Percentiles rank a stretch among this genome's conserved stretches.
These are phyloP conservation scores for Arthonia radiata DNA, from an alignment of 495 filamentous ascomycete genomes.

Conservation along the genomic window DNA sequence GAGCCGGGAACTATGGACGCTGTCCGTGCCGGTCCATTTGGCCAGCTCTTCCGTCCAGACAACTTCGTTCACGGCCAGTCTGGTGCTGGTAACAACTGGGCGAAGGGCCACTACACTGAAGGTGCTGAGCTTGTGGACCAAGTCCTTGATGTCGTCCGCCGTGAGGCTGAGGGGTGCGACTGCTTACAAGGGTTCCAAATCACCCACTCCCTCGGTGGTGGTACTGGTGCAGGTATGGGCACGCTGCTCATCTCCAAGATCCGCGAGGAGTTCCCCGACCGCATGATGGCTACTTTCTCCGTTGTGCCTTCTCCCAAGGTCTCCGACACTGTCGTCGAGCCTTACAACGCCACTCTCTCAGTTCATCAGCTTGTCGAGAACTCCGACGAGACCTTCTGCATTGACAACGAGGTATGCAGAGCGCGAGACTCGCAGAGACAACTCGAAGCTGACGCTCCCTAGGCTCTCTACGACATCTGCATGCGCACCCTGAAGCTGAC, in stretches of 20 bases:
- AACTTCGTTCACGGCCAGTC: slow-evolving; percentile 99
- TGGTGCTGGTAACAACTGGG: slow-evolving; percentile 99
- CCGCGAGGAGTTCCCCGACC: slow-evolving; percentile 99
- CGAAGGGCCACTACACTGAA: slow-evolving; percentile 99
- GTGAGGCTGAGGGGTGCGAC: slow-evolving; percentile 96
- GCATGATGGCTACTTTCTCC: slow-evolving; percentile 99
- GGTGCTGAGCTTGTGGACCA: slow-evolving; percentile 97
- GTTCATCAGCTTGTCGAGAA: slow-evolving; percentile 99
- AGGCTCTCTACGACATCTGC: slow-evolving; percentile 99
- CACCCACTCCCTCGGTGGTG: slow-evolving; percentile 99
- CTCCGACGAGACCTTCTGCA: slow-evolving; percentile 99
- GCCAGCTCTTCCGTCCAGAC: slow-evolving; percentile 98
- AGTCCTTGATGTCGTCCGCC: slow-evolving; percentile 94
- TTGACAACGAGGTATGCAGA: slow-evolving; percentile 79
- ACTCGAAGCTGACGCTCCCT: slow-evolving; percentile 8
- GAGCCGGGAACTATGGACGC: slow-evolving; percentile 99
- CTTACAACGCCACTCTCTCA: slow-evolving; percentile 98
- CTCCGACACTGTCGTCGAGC: slow-evolving; percentile 98
- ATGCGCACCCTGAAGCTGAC: slow-evolving; percentile 97
- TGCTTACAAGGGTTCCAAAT: slow-evolving; percentile 99
- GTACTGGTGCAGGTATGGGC: slow-evolving; percentile 99
- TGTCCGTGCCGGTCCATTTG: slow-evolving; percentile 95
- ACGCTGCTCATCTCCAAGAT: slow-evolving; percentile 99
- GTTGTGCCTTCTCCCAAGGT: slow-evolving; percentile 99
- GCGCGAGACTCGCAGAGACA: not conserved